Percentiles rank a stretch among this genome's conserved stretches.
Conservation (phyloP, 805 yeast genomes). For the Monosporozyma aerobia region DNA sequence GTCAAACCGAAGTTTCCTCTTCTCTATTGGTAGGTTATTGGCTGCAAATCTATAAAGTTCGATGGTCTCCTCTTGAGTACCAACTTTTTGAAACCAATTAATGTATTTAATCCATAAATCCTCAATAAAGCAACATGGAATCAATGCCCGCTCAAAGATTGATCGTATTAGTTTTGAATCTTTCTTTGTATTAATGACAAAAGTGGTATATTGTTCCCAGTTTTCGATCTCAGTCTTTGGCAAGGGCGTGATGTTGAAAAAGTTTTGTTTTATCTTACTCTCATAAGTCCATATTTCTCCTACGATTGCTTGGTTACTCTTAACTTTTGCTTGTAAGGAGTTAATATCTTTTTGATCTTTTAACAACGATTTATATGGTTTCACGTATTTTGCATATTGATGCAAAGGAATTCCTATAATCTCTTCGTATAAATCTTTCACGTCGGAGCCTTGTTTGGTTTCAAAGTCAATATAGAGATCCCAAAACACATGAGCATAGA, state of each 20-base stretch:
- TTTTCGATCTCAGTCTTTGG: conserved; percentile 35
- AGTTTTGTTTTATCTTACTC: conserved; percentile 46
- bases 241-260: conserved; percentile 44
- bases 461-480: conserved; percentile 64
- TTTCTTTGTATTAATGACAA: conserved; percentile 34
- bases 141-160: conserved; percentile 63
- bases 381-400: conserved; percentile 74
- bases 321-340: conserved; percentile 37
- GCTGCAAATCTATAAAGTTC: conserved; percentile 45
- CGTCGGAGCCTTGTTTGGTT: conserved; percentile 30
- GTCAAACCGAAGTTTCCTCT: conserved; percentile 10
- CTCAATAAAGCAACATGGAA: conserved; percentile 54
- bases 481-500: conserved; percentile 76
- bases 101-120: conserved; percentile 63
- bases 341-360: conserved; percentile 5
- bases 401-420: conserved; percentile 62
- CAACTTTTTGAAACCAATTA: conserved; percentile 32
- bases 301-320: conserved; percentile 38
- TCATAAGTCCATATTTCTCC: conserved; percentile 66
- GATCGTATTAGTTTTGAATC: conserved; percentile 30
- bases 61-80: conserved; percentile 27
- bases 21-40: conserved; percentile 31
- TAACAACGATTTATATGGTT: conserved; percentile 33
- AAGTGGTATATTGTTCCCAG: conserved; percentile 60
- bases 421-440: conserved; percentile 35